Base-by-base conservation (phyloP, 2,329 filamentous ascomycete species). In the Ophiocordyceps unilateralis region DNA sequence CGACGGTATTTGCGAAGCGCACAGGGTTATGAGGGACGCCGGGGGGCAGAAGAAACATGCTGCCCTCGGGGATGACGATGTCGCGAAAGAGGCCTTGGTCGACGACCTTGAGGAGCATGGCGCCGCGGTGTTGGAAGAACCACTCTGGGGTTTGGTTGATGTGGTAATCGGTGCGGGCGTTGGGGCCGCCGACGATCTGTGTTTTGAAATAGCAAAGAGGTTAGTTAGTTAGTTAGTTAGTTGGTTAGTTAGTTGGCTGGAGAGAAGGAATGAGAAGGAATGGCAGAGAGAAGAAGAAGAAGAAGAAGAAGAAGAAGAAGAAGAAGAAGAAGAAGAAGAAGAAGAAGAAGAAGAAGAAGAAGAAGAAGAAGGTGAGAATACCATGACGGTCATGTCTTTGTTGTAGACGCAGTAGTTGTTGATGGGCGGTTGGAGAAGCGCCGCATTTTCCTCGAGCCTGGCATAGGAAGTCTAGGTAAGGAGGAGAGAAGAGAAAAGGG, bases 331-430 rank as follows among this genome's bases (percentile, higher is more conserved):
- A n/a, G n/a, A n/a, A n/a, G n/a, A n/a, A n/a, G n/a, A n/a, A n/a
- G n/a, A n/a, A n/a, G n/a, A n/a, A n/a, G n/a, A n/a, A n/a, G n/a
- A n/a, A n/a, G n/a, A n/a, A n/a, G n/a, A n/a, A 12, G 14, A 17
- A 14, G 22, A 17, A 28, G 9, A 19, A 32, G 4, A 41, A 14
- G 37, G 17, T 3, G 14, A 28, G 14, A 9, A 30, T 19, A 81
- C 79, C 83, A 91, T 91, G 57, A 91, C 82, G 37, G 81, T 87
- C 46, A 89, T 75, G 55, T 76, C 74, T 44, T 83, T 74, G 58
- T 93, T 83, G 67, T 94, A 93, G 55, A 96, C 85, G 66, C 88
- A 95, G 69, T 91, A 93, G 67, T 96, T 96, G 67, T 95, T 95
- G 56, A 96, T 80, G 1, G 91, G 91, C 0, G 91, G 91, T 60